Base-by-base conservation (phyloP, 352 stramenopile genomes). In the Blastocystis hominis region DNA sequence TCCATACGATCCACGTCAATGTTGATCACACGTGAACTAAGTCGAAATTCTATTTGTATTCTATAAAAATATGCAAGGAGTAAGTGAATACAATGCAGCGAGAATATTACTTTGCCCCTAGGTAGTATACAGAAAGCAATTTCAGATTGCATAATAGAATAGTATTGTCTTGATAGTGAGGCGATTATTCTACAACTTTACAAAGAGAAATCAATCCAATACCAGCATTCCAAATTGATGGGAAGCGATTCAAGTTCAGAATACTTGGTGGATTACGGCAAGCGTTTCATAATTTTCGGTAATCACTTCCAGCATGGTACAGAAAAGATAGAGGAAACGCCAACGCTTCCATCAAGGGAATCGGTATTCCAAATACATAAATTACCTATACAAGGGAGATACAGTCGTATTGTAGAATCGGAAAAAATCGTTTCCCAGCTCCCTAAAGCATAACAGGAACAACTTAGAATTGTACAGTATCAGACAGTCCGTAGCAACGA, bases 221-320 rank as follows among this genome's bases (percentile, higher is more conserved):
- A 30, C 24, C 24, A 30, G 24, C 24, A 30, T 30, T 30, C 24
- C 24, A 30, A 30, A 30, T 30, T 30, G 24, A 30, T 30, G 24
- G 24, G 24, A 30, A 30, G 24, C 24, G 24, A 98, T 98, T 24
- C 92, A 30, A 30, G 24, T 30, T 30, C 94, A 88, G 94, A 97
- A 89, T 96, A 92, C 91, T 98, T 98, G 93, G 98, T 99, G 92
- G 98, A 98, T 87, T 96, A 93, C 55, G 97, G 97, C 91, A 99
- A 99, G 88, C 97, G 96, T 75, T 93, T 92, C 64, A 99, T 89
- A 75, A 98, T 97, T 38, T 93, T 92, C 72, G 92, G 90, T 75
- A 97, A 95, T 47, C 93, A 93, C 89, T 96, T 92, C 89, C 98
- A 98, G 91, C 98, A 98, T 89, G 98, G 95, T 36, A 95, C 93